Evolutionary conservation across 768 basidiomycete genomes (phyloP), one percentile per base, ranked within the genome.

Genomic region (Boletus huronensis): DNA sequence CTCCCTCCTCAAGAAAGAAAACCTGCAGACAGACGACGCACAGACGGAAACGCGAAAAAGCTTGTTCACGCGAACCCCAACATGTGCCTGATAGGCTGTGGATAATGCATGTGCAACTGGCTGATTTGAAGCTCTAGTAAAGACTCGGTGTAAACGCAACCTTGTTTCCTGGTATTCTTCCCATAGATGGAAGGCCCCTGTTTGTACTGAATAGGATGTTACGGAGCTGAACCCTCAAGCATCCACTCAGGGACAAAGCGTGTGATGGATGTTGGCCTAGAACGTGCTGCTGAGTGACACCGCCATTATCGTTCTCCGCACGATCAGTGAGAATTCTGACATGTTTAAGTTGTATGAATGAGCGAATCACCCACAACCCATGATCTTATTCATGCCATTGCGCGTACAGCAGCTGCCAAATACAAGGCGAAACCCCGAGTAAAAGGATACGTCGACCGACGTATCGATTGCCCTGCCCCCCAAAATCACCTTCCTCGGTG

Each of bases 111-210:
- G 31, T 8, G 48, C 9, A 23, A 26, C 39, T 17, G 11, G 14
- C 19, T 16, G 31, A n/a, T 43, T 43, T 43, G 23, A 26, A 17
- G 13, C 17, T 56, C 11, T 23, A 40, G 54, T 56, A 57, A 56
- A 21, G 21, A 16, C n/a, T 25, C 21, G 16, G 40, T 25, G 34
- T 57, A 43, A 50, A 25, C 40, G 23, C 41, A 57, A 44, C 56
- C 17, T 50, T 43, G 19, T 38, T 49, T 34, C 13, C 5, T 16
- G 14, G 9, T 31, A 10, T 11, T 25, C 16, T 21, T 54, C 53
- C 50, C 16, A 35, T 9, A 1, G 5, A n/a, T n/a, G 50, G 50
- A 53, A 21, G 32, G 34, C 19, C 16, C 40, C 29, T 31, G 16
- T n/a, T 29, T 3, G 29, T n/a, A 21, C 10, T 35, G 34, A 21